phyloP scores from a whole-genome alignment of 2,329 filamentous ascomycete species.

The Ceratocystis diversiconidia region DNA sequence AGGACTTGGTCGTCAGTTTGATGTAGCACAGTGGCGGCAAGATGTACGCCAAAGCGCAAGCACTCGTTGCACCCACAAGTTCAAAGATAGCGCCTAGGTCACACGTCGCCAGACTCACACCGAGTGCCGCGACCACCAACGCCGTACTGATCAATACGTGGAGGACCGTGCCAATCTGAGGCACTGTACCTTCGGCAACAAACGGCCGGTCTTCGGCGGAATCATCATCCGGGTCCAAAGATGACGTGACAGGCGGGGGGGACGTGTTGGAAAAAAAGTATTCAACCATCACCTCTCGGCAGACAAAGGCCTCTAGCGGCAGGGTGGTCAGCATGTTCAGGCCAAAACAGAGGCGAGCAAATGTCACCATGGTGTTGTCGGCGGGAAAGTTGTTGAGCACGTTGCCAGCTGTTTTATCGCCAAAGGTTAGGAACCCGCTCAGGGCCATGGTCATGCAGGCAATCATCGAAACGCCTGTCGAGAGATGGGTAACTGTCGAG shows the following conservation, averaged over 20 bases:
- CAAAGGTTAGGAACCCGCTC: conserved; percentile 82
- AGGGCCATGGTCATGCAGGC: conserved; percentile 83
- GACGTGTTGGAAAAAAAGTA: conserved; percentile 45
- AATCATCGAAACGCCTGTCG: conserved; percentile 76
- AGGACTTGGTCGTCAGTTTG: conserved; percentile 67
- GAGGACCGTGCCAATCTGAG: conserved; percentile 42
- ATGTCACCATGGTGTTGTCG: conserved; percentile 84
- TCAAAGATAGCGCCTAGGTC: conserved; percentile 92
- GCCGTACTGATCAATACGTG: conserved; percentile 77
- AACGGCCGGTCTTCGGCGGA: conserved; percentile 12
- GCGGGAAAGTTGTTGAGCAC: conserved; percentile 94
- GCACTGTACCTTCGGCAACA: conserved; percentile 17
- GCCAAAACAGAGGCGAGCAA: conserved; percentile 88
- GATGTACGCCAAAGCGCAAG: conserved; percentile 88
- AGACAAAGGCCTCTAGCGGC: conserved; percentile 93
- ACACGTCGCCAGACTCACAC: conserved; percentile 69
- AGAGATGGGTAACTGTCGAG: conserved; percentile 82
- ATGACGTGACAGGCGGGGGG: conserved; percentile 5
- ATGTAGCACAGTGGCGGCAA: conserved; percentile 90
- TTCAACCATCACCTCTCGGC: conserved; percentile 87
- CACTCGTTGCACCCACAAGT: conserved; percentile 86
- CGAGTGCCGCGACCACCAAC: conserved; percentile 66
- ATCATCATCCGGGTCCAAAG: conserved; percentile 7
- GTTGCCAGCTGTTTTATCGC: conserved; percentile 81
- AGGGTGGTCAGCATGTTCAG: conserved; percentile 98